Evolutionary conservation across 768 basidiomycete species (phyloP).

Genomic region (Russula abietina): DNA sequence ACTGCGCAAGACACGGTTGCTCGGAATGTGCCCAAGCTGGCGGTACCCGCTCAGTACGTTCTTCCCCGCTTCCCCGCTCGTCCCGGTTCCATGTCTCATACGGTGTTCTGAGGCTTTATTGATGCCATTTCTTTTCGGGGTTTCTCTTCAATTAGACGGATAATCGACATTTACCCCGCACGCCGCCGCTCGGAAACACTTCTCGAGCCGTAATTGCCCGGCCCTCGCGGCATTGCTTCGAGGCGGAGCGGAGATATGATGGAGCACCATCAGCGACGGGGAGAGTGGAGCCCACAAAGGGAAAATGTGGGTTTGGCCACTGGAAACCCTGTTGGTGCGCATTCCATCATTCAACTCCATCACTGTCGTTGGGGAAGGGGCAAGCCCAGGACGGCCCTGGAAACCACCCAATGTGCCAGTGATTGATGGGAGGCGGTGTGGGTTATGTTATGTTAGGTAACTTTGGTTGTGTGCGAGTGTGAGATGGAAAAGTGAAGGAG

Average conservation of each 20-base stretch:
- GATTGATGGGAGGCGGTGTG: neutral
- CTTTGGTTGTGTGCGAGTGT: no score
- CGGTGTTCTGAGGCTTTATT: neutral
- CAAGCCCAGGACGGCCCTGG: neutral
- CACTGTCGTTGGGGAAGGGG: neutral
- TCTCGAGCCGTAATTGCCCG: neutral
- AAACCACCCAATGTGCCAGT: neutral
- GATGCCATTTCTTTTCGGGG: neutral
- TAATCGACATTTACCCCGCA: neutral
- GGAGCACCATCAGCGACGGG: neutral
- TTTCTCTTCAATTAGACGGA: neutral
- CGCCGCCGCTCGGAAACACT: neutral
- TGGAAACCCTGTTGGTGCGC: neutral
- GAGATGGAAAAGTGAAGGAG: neutral
- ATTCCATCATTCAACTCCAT: neutral
- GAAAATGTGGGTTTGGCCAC: neutral
- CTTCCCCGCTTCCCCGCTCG: neutral
- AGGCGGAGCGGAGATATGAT: neutral
- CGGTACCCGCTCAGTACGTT: slow-evolving; percentile 8
- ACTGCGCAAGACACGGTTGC: slow-evolving; percentile 14
- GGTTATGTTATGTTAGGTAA: no score
- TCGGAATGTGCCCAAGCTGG: slow-evolving; percentile 13
- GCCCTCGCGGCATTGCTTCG: neutral
- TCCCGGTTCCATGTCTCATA: neutral
- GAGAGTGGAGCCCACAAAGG: neutral